Conservation (phyloP, 768 basidiomycete species). For the Lepiota brunneoincarnata region DNA sequence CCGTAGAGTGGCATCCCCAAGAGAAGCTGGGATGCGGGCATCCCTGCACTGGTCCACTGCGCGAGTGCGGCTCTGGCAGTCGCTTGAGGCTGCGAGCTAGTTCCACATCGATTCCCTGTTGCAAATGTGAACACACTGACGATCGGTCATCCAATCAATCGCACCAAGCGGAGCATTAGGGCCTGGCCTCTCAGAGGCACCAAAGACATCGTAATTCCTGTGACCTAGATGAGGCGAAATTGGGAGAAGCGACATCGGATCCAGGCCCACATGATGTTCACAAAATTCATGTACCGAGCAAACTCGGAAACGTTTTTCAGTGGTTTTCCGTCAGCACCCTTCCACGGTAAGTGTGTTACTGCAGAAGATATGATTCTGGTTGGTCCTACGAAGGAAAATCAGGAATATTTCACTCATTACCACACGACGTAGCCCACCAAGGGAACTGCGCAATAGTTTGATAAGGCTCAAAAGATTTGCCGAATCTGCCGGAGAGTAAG, state of each 20-base stretch:
- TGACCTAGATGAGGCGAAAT: constrained; percentile 18
- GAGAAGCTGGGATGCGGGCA: constrained; percentile 65
- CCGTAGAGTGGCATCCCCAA: constrained; percentile 72
- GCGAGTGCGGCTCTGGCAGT: constrained; percentile 60
- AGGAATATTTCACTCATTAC: not conserved
- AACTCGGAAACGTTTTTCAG: constrained; percentile 63
- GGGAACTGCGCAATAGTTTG: constrained; percentile 46
- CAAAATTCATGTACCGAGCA: constrained; percentile 58
- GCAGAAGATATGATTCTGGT: constrained; percentile 67
- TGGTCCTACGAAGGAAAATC: constrained; percentile 24
- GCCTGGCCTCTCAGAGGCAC: constrained; percentile 60
- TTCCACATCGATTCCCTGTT: constrained; percentile 54
- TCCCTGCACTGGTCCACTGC: constrained; percentile 65
- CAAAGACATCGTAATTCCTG: constrained; percentile 78
- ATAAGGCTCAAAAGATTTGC: constrained; percentile 63
- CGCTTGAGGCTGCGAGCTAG: constrained; percentile 56
- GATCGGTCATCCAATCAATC: not conserved
- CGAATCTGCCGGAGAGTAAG: constrained; percentile 50
- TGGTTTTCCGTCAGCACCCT: constrained; percentile 55
- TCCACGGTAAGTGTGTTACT: constrained; percentile 66
- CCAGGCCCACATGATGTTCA: constrained; percentile 60
- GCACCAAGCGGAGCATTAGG: constrained; percentile 70
- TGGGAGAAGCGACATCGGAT: not conserved
- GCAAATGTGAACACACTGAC: not conserved
- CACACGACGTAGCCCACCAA: constrained; percentile 34